Base-by-base conservation (phyloP, 1,139 yeast species). In the Torulaspora globosa region DNA sequence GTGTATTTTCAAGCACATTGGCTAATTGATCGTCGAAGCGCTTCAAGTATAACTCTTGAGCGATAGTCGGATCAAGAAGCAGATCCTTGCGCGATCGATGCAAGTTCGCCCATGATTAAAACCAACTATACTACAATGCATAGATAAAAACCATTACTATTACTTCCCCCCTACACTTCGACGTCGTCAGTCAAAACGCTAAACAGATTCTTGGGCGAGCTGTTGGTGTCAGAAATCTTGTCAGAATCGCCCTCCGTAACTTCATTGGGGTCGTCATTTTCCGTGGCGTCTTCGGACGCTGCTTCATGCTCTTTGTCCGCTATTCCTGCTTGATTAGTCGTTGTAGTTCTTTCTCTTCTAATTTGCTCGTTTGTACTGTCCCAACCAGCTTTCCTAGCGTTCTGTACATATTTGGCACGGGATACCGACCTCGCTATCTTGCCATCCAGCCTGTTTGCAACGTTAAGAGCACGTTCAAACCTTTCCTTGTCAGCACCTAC, bases 361-460 rank as follows among this genome's bases (percentile, higher is more conserved):
- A 77, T 75, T 33, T 65, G 63, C 48, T 73, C 71, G 60, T 84
- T 84, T 46, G 82, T 81, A 44, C 73, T 71, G 41, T 82, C 89
- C 92, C 92, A 84, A 12, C 81, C 84, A 1, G 85, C 70, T 62
- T 82, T 83, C 64, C 92, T 73, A 3, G 83, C 72, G 24, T 66
- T 70, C 55, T 78, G 83, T 12, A 83, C 79, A 58, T 71, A 78
- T 59, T 73, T 80, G 21, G 86, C 82, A 57, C 86, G 73, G 38
- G 75, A 74, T 29, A 80, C 75, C 57, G 87, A 79, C 55, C 79
- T 80, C 51, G 78, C 78, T 40, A 83, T 82, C 60, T 82, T 84
- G 42, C 76, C 73, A 30, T 75, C 72, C 46, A 83, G 68, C 43
- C 78, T 73, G 28, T 84, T 87, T 32, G 74, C 75, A 38, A 80